phyloP scores from a whole-genome alignment of 805 yeast genomes.

The Pichia exigua region DNA sequence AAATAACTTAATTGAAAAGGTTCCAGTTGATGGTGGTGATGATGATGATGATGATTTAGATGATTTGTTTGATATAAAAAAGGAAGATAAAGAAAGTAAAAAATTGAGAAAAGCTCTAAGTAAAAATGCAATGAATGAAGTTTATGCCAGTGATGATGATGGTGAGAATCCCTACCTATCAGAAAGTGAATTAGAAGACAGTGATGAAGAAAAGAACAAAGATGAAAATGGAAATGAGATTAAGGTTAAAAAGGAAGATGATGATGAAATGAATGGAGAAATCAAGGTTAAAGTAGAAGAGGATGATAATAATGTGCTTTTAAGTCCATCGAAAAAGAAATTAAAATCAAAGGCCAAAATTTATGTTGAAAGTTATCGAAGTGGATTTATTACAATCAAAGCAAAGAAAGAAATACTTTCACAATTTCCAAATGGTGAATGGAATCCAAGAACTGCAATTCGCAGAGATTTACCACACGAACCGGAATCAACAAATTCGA shows the following conservation, averaged over 20 bases:
- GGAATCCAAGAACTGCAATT: slow-evolving; percentile 59
- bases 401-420: slow-evolving; percentile 54
- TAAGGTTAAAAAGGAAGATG: neutral
- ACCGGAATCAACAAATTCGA: slow-evolving; percentile 12
- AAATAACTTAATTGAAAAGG: slow-evolving; percentile 56
- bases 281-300: neutral
- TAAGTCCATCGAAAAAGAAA: slow-evolving; percentile 3
- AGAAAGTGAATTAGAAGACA: slow-evolving; percentile 57
- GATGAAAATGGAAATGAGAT: slow-evolving; percentile 2
- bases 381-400: slow-evolving; percentile 54
- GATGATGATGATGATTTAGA: slow-evolving; percentile 60
- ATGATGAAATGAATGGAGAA: neutral
- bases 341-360: slow-evolving; percentile 19
- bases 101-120: slow-evolving; percentile 75
- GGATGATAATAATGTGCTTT: neutral
- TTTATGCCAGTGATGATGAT: slow-evolving; percentile 76
- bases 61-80: slow-evolving; percentile 58
- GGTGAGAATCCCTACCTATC: slow-evolving; percentile 65
- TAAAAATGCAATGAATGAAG: slow-evolving; percentile 79
- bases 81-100: slow-evolving; percentile 87
- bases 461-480: slow-evolving; percentile 17
- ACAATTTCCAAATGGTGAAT: slow-evolving; percentile 71
- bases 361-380: slow-evolving; percentile 33
- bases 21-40: slow-evolving; percentile 51
- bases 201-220: slow-evolving; percentile 22